These are phyloP conservation scores for Apiotrichum montevideense DNA, from an alignment of 1,284 basidiomycete species.

Conservation along the genomic window DNA sequence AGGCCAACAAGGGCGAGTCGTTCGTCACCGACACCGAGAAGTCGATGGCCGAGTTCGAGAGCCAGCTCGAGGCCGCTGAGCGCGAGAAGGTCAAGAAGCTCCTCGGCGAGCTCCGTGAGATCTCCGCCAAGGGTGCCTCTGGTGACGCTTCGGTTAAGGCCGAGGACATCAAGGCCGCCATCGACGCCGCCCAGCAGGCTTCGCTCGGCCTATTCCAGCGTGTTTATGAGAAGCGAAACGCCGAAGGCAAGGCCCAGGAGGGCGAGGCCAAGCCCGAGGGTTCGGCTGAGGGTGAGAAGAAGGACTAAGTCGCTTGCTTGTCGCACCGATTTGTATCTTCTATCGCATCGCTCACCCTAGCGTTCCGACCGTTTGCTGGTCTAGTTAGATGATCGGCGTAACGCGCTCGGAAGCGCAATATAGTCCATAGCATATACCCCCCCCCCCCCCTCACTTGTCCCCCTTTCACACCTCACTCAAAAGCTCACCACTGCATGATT, in stretches of 20 bases:
- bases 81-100: conserved; percentile 88
- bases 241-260: conserved; percentile 50
- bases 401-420: neutral
- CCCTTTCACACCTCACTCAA: conserved; percentile 3
- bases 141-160: conserved; percentile 75
- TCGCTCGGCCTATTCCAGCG: conserved; percentile 97
- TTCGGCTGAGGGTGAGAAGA: conserved; percentile 37
- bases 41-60: conserved; percentile 92
- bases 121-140: conserved; percentile 83
- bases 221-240: conserved; percentile 88
- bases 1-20: conserved; percentile 94
- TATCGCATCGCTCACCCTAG: too few species aligned
- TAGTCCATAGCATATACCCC: conserved; percentile 1
- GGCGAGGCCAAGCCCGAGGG: conserved; percentile 45
- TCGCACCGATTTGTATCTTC: neutral
- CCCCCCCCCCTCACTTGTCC: neutral
- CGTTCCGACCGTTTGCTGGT: too few species aligned
- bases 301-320: conserved; percentile 30
- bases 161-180: conserved; percentile 85
- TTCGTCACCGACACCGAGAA: conserved; percentile 95
- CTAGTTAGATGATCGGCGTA: too few species aligned
- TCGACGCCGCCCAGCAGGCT: conserved; percentile 92
- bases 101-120: conserved; percentile 78
- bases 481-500: conserved; percentile 14
- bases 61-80: conserved; percentile 85